phyloP scores from a whole-genome alignment of 1,284 basidiomycete species.

The Cryptococcus sp. region DNA sequence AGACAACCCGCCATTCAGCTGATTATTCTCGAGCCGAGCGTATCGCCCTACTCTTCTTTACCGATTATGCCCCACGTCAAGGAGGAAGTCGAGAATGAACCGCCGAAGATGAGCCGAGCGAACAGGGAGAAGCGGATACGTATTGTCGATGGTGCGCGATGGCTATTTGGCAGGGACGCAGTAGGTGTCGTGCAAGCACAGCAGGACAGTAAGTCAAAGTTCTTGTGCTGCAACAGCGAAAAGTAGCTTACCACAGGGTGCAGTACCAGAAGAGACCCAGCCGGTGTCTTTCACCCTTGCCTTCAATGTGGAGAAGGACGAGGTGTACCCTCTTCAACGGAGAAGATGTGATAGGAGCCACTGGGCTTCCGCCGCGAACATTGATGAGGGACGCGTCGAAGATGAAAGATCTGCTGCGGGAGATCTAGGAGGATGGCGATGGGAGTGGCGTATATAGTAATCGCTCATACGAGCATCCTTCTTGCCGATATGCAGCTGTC shows the following conservation, averaged over 20 bases:
- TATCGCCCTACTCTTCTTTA: slow-evolving; percentile 20
- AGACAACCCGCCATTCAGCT: slow-evolving; percentile 24
- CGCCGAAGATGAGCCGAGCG: slow-evolving; percentile 15
- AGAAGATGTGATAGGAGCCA: background rate
- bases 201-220: slow-evolving; percentile 9
- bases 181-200: slow-evolving; percentile 18
- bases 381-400: slow-evolving; percentile 5
- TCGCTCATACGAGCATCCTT: background rate
- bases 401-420: background rate
- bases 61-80: slow-evolving; percentile 30
- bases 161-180: slow-evolving; percentile 28
- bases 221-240: background rate
- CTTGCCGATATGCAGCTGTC: background rate
- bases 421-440: background rate
- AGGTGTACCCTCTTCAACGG: slow-evolving; percentile 3
- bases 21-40: slow-evolving; percentile 40
- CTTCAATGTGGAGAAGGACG: background rate
- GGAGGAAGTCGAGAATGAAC: slow-evolving; percentile 11
- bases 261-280: too few relatives aligned
- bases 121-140: slow-evolving; percentile 26
- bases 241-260: too few relatives aligned
- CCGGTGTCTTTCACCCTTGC: background rate
- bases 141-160: slow-evolving; percentile 28
- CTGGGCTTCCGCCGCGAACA: slow-evolving; percentile 6
- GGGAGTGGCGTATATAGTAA: slow-evolving; percentile 5